Evolutionary conservation across 768 basidiomycete genomes (phyloP).

Genomic region (Porpolomopsis calyptriformis): DNA sequence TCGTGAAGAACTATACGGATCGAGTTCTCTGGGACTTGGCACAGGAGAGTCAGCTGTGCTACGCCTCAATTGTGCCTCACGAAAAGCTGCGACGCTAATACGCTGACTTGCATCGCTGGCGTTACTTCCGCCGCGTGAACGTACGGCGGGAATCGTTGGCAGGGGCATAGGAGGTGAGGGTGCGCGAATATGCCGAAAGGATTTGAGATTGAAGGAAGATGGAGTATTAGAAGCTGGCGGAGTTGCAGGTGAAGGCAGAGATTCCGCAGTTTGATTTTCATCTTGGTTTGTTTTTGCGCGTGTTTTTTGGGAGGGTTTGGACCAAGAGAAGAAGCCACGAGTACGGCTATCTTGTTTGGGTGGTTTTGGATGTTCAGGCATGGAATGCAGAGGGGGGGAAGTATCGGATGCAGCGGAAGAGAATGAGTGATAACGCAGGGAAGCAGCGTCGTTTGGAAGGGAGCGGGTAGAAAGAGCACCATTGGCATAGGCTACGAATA

Average conservation of each 20-base stretch:
- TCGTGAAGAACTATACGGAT: constrained; percentile 2
- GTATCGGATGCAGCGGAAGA: constrained; percentile 15
- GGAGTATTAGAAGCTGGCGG: constrained; percentile 12
- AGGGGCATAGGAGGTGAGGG: constrained; percentile 23
- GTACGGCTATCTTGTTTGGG: neutral
- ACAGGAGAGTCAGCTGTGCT: constrained; percentile 52
- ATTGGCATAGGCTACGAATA: constrained; percentile 49
- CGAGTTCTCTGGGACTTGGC: constrained; percentile 34
- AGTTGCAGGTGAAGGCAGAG: constrained; percentile 15
- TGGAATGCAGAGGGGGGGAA: neutral
- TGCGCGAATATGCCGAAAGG: constrained; percentile 58
- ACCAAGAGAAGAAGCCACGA: constrained; percentile 30
- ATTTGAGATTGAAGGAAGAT: constrained; percentile 58
- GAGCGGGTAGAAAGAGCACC: constrained; percentile 52
- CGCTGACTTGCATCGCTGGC: constrained; percentile 60
- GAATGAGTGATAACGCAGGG: constrained; percentile 11
- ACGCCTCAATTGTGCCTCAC: constrained; percentile 63
- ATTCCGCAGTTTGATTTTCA: constrained; percentile 22
- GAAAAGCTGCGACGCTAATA: constrained; percentile 73
- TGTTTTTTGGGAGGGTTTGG: constrained; percentile 18
- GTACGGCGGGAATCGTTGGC: constrained; percentile 30
- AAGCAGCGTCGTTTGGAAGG: constrained; percentile 35
- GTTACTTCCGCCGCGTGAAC: constrained; percentile 47
- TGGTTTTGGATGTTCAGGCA: neutral
- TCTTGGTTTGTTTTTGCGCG: constrained; percentile 13